Evolutionary conservation across 2,329 filamentous ascomycete genomes (phyloP).

Genomic region (Teratosphaeriaceae sp.): DNA sequence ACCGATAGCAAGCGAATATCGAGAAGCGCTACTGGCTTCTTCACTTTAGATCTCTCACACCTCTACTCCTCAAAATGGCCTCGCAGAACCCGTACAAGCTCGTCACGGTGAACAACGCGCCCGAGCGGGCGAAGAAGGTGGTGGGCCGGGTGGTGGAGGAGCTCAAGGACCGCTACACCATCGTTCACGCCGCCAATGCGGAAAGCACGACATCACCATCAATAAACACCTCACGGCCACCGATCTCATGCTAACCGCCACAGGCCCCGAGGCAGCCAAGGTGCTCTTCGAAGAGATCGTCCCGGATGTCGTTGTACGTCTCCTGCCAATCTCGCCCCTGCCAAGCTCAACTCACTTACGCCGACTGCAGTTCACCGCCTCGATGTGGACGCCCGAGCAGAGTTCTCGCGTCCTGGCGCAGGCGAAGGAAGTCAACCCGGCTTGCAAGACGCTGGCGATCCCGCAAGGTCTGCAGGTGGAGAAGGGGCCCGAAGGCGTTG

Average conservation of each 20-base stretch:
- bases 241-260: neutral
- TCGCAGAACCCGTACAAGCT: slow-evolving; percentile 52
- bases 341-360: no score
- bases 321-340: neutral
- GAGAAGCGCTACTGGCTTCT: no score
- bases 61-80: neutral
- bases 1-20: no score
- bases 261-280: slow-evolving; percentile 12
- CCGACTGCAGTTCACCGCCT: slow-evolving; percentile 55
- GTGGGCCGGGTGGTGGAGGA: slow-evolving; percentile 56
- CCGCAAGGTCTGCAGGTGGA: slow-evolving; percentile 50
- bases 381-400: slow-evolving; percentile 51
- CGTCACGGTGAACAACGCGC: slow-evolving; percentile 62
- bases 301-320: slow-evolving; percentile 41
- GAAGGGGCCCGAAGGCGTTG: slow-evolving; percentile 49
- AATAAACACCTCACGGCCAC: no score
- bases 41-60: neutral
- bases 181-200: slow-evolving; percentile 56
- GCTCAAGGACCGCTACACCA: slow-evolving; percentile 57
- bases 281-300: slow-evolving; percentile 7
- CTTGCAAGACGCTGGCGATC: slow-evolving; percentile 47
- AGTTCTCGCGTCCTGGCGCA: slow-evolving; percentile 39
- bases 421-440: slow-evolving; percentile 40
- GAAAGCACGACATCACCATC: slow-evolving; percentile 54
- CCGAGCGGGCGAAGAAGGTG: slow-evolving; percentile 56